Evolutionary conservation across 805 yeast species (phyloP).

Genomic region (Zygoascus biomembranicola): DNA sequence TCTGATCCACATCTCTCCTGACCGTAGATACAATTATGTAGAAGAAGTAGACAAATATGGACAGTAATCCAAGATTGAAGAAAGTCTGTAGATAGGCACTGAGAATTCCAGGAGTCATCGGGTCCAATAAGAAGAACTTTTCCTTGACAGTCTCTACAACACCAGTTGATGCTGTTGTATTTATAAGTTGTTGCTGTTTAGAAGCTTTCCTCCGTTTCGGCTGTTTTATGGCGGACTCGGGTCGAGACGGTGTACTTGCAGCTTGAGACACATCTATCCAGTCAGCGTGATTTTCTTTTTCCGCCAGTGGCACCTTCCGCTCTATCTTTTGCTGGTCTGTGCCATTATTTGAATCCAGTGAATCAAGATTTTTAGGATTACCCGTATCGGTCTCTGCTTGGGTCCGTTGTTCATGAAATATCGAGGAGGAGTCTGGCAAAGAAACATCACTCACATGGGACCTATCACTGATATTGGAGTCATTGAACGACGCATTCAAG

Average conservation of each 20-base stretch:
- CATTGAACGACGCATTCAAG: background rate
- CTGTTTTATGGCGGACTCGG: background rate
- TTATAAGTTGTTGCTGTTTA: background rate
- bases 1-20: constrained; percentile 59
- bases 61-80: constrained; percentile 46
- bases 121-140: constrained; percentile 12
- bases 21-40: constrained; percentile 48
- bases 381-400: background rate
- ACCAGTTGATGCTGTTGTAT: background rate
- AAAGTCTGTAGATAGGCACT: constrained; percentile 57
- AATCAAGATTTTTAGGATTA: background rate
- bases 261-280: background rate
- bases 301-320: background rate
- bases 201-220: background rate
- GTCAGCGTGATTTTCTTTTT: background rate
- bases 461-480: background rate
- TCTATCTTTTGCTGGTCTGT: background rate
- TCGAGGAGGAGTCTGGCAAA: background rate
- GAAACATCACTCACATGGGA: background rate
- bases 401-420: background rate
- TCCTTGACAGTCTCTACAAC: background rate
- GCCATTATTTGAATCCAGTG: background rate
- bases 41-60: constrained; percentile 44
- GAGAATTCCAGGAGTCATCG: constrained; percentile 41
- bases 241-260: background rate